Conservation (phyloP, 352 stramenopile genomes). For the Chrysophaeum taylorii region DNA sequence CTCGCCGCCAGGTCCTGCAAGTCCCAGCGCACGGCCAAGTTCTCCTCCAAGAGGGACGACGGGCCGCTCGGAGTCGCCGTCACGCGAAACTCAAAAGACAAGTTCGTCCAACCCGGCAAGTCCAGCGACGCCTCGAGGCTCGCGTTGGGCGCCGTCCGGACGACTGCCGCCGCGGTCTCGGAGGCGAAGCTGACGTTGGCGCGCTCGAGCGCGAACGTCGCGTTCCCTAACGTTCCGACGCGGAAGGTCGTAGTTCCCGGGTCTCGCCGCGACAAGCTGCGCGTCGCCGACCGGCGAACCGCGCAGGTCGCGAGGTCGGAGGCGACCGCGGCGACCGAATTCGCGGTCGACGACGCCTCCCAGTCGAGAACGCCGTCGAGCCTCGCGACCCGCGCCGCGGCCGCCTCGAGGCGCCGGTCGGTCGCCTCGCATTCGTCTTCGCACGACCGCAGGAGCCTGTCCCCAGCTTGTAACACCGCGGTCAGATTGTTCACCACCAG, state of each 20-base stretch:
- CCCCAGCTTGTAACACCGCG: too few species aligned
- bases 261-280: background rate
- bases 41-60: too few species aligned
- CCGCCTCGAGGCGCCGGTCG: background rate
- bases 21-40: too few species aligned
- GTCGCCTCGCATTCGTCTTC: background rate
- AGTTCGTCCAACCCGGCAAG: too few species aligned
- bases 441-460: too few species aligned
- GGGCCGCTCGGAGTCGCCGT: too few species aligned
- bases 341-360: background rate
- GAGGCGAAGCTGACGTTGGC: background rate
- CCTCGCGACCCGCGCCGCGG: background rate
- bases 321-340: background rate
- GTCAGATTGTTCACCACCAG: constrained; percentile 1
- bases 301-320: background rate
- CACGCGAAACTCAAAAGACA: too few species aligned
- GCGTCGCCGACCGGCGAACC: background rate
- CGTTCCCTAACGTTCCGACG: background rate
- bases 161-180: background rate
- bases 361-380: background rate
- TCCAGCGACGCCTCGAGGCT: background rate
- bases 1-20: too few species aligned
- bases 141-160: background rate
- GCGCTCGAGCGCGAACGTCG: background rate
- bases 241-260: background rate